A percentile compares a stretch with the other conserved stretches of the same genome.
Evolutionary conservation across 768 basidiomycete genomes (phyloP).

Genomic region (Cystobasidium ongulense): DNA sequence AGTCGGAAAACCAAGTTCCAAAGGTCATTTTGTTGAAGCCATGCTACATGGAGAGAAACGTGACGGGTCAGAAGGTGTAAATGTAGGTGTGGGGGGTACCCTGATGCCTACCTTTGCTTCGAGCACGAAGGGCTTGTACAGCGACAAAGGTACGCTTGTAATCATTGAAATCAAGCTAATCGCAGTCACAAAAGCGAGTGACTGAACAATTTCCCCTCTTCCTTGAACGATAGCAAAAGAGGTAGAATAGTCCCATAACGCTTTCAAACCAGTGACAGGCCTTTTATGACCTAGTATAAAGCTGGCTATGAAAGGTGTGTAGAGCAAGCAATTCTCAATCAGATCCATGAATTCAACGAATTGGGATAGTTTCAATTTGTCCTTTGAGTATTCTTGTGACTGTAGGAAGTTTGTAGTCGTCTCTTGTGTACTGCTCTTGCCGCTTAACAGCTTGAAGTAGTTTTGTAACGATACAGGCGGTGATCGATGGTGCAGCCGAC

Average conservation of each 20-base stretch:
- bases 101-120: constrained; percentile 64
- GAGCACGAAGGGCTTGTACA: constrained; percentile 84
- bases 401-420: background rate
- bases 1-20: constrained; percentile 64
- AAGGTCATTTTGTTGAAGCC: constrained; percentile 80
- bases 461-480: background rate
- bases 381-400: constrained; percentile 11
- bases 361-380: constrained; percentile 16
- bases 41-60: background rate
- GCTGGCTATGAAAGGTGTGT: background rate
- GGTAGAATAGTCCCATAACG: constrained; percentile 22
- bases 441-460: constrained; percentile 5
- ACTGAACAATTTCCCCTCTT: constrained; percentile 16
- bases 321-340: background rate
- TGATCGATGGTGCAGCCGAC: background rate
- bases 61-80: background rate
- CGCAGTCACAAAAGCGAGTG: constrained; percentile 11
- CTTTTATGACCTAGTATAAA: background rate
- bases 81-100: background rate
- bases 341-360: constrained; percentile 9
- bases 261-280: constrained; percentile 11
- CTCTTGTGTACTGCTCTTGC: background rate
- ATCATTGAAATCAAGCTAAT: background rate
- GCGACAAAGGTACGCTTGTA: constrained; percentile 58
- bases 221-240: background rate